Conservation (phyloP, 164 flowering plant genomes). For the Warburgia ugandensis region DNA sequence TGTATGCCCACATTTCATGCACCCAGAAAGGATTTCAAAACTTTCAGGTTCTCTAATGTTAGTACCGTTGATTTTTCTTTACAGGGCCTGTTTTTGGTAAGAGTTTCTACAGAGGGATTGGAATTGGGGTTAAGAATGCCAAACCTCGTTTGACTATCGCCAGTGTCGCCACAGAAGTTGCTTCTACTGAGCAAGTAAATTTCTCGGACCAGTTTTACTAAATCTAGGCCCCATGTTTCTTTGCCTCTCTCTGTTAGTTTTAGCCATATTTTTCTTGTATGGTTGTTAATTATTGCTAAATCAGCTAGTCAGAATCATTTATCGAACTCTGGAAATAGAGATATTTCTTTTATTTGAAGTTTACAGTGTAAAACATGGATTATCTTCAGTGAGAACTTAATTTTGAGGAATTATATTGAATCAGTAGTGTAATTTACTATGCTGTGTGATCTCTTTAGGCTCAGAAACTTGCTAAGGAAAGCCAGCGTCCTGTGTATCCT, state of each 20-base stretch:
- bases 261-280: background rate
- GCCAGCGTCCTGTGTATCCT: conserved; percentile 89
- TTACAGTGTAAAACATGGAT: too few species aligned
- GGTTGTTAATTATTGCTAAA: background rate
- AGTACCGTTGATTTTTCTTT: conserved; percentile 3
- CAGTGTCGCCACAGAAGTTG: conserved; percentile 74
- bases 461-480: conserved; percentile 47
- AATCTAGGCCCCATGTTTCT: background rate
- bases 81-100: conserved; percentile 42
- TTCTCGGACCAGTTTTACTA: background rate
- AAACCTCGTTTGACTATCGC: conserved; percentile 39
- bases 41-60: too few species aligned
- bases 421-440: background rate
- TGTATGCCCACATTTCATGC: background rate
- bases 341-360: background rate
- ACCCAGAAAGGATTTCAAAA: background rate
- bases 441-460: conserved; percentile 41
- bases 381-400: background rate
- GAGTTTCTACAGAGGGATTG: conserved; percentile 46
- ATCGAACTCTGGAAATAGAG: background rate
- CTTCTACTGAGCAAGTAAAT: conserved; percentile 51
- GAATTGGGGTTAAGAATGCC: conserved; percentile 34
- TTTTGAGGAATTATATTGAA: too few species aligned
- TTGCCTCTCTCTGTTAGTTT: background rate
- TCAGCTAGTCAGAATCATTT: background rate